Percentiles rank a stretch among this genome's conserved stretches.
Conservation (phyloP, 2,329 filamentous ascomycete species). For the Cadophora gregata region DNA sequence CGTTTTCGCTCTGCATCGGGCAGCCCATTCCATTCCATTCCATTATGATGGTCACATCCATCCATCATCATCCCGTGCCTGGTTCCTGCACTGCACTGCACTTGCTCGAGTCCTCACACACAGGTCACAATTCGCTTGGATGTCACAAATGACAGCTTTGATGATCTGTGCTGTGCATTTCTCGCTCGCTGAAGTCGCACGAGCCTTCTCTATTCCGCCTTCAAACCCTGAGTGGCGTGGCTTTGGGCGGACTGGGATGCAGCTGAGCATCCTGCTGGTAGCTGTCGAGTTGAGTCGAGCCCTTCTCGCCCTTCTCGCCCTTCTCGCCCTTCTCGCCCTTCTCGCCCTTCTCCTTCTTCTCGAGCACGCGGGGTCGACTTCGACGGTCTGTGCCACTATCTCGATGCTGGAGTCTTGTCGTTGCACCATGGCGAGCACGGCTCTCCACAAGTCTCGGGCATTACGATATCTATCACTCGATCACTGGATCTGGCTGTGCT, state of each 20-base stretch:
- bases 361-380: slow-evolving; percentile 5
- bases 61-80: slow-evolving; percentile 7
- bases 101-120: too few relatives aligned
- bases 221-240: not conserved
- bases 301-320: too few relatives aligned
- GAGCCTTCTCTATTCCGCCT: slow-evolving; percentile 2
- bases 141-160: not conserved
- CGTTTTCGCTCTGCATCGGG: slow-evolving; percentile 7
- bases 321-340: too few relatives aligned
- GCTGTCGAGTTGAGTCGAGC: too few relatives aligned
- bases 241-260: slow-evolving; percentile 3
- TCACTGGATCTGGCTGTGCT: slow-evolving; percentile 2
- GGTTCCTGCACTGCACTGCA: not conserved
- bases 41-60: too few relatives aligned
- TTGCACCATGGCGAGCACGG: not conserved
- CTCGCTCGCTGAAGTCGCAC: slow-evolving; percentile 15
- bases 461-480: not conserved
- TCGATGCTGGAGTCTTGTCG: slow-evolving; percentile 2
- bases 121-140: not conserved
- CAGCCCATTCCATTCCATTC: too few relatives aligned
- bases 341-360: not conserved
- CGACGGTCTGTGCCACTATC: slow-evolving; percentile 13
- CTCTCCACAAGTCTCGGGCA: not conserved
- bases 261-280: not conserved
- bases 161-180: not conserved